Evolutionary conservation across 305 asterid genomes (phyloP), one percentile per base, ranked within the genome.

Genomic region (Fraxinus platypoda): DNA sequence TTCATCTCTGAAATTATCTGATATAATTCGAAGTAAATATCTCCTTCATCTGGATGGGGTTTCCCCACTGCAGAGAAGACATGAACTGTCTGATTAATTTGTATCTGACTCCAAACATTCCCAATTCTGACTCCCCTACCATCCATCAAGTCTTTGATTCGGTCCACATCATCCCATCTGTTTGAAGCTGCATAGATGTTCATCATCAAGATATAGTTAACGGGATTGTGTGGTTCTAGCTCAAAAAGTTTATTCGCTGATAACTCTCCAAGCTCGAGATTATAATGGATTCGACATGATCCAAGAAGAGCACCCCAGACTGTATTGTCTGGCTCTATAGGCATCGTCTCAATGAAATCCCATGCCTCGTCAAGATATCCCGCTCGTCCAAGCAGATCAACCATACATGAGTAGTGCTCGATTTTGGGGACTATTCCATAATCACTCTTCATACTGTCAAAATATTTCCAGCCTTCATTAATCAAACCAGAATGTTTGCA

Each of bases 311-410:
- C 90, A 0, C 95, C 95, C 94, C 93, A 92, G 31, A 87, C 81
- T 8, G 90, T 72, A 8, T 85, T 87, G 78, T 92, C 94, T 17
- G 93, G 91, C 76, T 87, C 80, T 70, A 85, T 26, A 8, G 94
- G 90, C 93, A 89, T 90, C 66, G 82, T 81, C 76, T 70, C 77
- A 80, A 89, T 89, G 76, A 89, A 86, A 78, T 92, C 92, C 85
- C 91, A 90, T 3, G 95, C 95, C 87, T 92, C 93, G 19, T 92
- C 94, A 35, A 92, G 87, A 79, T 88, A 92, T 11, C 95, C 93
- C 8, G 81, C 87, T 85, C 88, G 85, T 86, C 91, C 95, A 34
- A 90, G 91, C 30, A 92, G 91, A 86, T 92, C 94, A 84, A 90
- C 92, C 93, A 91, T 90, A 82, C 93, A 90, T 19, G 93, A 91